These are phyloP conservation scores for Mucor piriformis DNA, from an alignment of 371 early-diverging fungal genomes.

Conservation along the genomic window DNA sequence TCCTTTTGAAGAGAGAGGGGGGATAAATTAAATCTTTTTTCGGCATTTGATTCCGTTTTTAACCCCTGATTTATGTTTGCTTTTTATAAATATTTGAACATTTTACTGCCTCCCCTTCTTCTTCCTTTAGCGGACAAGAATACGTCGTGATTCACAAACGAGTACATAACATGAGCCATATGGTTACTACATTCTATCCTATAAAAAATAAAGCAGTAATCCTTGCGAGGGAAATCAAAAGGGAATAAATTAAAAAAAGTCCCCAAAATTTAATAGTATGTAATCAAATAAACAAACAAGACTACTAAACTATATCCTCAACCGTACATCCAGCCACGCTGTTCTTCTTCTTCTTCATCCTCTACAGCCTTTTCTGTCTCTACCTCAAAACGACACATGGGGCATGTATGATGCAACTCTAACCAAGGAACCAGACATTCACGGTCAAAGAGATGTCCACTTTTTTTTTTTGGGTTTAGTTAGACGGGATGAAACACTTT, in stretches of 20 bases:
- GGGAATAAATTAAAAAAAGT: too few relatives aligned
- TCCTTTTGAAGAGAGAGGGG: slow-evolving; percentile 3
- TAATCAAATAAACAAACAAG: not conserved
- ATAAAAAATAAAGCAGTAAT: too few relatives aligned
- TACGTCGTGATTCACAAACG: too few relatives aligned
- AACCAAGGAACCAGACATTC: slow-evolving; percentile 67
- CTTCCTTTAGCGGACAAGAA: not conserved
- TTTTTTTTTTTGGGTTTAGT: too few relatives aligned
- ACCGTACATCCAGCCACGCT: slow-evolving; percentile 52
- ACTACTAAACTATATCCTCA: slow-evolving; percentile 8
- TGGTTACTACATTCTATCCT: too few relatives aligned
- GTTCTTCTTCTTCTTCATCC: slow-evolving; percentile 53
- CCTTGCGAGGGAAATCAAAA: too few relatives aligned
- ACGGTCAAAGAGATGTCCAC: slow-evolving; percentile 62
- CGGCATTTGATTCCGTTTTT: slow-evolving; percentile 20
- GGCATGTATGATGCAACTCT: slow-evolving; percentile 61
- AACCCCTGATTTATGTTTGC: not conserved
- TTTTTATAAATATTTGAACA: slow-evolving; percentile 15
- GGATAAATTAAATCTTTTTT: slow-evolving; percentile 26
- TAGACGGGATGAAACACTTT: not conserved
- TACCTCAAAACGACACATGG: slow-evolving; percentile 58
- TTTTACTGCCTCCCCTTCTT: slow-evolving; percentile 13
- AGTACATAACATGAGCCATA: too few relatives aligned
- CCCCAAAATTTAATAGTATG: not conserved
- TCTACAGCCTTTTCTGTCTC: slow-evolving; percentile 50